These are phyloP conservation scores for Hypholoma sublateritium DNA, from an alignment of 768 basidiomycete genomes.

Conservation along the genomic window DNA sequence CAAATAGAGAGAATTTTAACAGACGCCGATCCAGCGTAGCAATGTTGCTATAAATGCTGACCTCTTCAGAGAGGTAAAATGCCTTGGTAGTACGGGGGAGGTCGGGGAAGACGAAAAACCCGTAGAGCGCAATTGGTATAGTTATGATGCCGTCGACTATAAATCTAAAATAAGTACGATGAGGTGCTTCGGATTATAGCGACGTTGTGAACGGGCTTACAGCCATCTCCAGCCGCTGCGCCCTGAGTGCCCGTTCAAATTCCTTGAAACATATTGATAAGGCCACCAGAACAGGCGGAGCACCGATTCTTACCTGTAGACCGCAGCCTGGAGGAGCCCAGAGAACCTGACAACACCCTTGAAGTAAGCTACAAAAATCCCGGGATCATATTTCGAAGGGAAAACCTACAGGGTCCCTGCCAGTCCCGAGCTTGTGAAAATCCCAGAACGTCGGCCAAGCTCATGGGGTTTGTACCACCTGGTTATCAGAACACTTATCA, in stretches of 20 bases:
- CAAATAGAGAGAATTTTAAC: too few relatives aligned
- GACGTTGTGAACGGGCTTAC: conserved; percentile 31
- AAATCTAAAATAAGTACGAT: conserved; percentile 39
- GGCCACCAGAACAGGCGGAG: neutral
- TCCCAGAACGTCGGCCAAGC: conserved; percentile 68
- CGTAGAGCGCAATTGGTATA: conserved; percentile 68
- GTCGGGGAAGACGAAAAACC: conserved; percentile 73
- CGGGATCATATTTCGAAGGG: too few relatives aligned
- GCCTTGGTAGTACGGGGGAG: conserved; percentile 62
- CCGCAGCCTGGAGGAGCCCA: conserved; percentile 61
- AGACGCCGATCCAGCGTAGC: too few relatives aligned
- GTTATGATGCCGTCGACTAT: conserved; percentile 74
- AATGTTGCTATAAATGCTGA: conserved; percentile 13
- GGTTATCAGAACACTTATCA: neutral
- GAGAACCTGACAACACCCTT: conserved; percentile 46
- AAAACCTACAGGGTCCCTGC: conserved; percentile 55
- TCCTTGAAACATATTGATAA: conserved; percentile 28
- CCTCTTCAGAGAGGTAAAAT: conserved; percentile 62
- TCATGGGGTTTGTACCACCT: conserved; percentile 75
- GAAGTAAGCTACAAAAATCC: neutral
- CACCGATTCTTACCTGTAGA: conserved; percentile 47
- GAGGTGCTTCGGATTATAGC: conserved; percentile 1
- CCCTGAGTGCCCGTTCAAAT: conserved; percentile 51
- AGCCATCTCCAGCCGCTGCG: conserved; percentile 70
- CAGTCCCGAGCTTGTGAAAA: conserved; percentile 67